Conservation (phyloP, 805 yeast species). For the Yamadazyma sp. region DNA sequence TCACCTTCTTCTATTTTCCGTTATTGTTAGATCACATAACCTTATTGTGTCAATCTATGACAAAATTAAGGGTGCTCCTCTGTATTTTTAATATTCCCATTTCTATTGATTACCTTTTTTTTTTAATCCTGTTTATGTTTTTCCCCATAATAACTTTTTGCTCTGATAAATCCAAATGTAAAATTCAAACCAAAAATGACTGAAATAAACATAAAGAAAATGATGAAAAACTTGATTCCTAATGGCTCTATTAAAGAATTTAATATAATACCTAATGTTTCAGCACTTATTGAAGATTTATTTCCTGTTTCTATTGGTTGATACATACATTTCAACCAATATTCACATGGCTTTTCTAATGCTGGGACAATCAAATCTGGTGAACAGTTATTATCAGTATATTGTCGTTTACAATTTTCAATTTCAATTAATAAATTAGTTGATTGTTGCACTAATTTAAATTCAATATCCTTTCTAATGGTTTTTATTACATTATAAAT, state of each 20-base stretch:
- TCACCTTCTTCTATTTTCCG: too few species aligned
- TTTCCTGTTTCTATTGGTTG: slow-evolving; percentile 50
- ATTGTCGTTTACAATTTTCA: slow-evolving; percentile 50
- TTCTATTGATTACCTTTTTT: too few species aligned
- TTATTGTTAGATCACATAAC: too few species aligned
- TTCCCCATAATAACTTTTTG: slow-evolving; percentile 44
- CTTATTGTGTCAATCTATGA: too few species aligned
- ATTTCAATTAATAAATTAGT: slow-evolving; percentile 48
- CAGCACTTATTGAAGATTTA: slow-evolving; percentile 54
- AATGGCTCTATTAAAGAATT: slow-evolving; percentile 68
- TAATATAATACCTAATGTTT: slow-evolving; percentile 57
- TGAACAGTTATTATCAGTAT: slow-evolving; percentile 53
- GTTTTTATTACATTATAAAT: slow-evolving; percentile 44
- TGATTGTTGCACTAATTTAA: slow-evolving; percentile 48
- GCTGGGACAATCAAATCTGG: slow-evolving; percentile 58
- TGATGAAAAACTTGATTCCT: slow-evolving; percentile 54
- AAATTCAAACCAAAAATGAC: slow-evolving; percentile 60
- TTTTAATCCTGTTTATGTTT: too few species aligned
- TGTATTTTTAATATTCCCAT: too few species aligned
- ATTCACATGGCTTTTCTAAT: slow-evolving; percentile 50
- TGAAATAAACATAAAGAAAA: slow-evolving; percentile 39
- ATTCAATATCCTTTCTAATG: slow-evolving; percentile 51
- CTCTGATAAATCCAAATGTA: slow-evolving; percentile 64
- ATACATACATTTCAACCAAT: slow-evolving; percentile 67
- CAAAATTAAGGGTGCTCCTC: too few species aligned